Conservation (phyloP, 75 land plant species). For the Cryptomeria japonica region DNA sequence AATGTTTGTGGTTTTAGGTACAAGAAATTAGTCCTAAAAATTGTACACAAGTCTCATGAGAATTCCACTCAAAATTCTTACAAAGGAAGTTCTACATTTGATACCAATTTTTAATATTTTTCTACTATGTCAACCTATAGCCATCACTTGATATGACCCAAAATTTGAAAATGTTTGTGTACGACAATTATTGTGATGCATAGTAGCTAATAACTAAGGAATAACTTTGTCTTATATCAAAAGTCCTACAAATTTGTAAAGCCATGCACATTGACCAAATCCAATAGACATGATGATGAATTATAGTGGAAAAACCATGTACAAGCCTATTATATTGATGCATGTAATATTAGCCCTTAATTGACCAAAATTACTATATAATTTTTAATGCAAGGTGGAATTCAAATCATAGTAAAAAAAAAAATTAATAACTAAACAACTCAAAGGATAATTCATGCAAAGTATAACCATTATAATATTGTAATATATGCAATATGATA, state of each 20-base stretch:
- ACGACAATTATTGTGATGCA: background rate
- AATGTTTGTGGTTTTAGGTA: background rate
- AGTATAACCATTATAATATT: too few species aligned
- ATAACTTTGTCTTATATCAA: background rate
- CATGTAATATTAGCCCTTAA: too few species aligned
- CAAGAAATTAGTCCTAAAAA: background rate
- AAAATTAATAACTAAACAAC: too few species aligned
- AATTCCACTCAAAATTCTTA: background rate
- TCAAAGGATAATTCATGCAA: too few species aligned
- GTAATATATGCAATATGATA: too few species aligned
- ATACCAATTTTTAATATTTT: background rate
- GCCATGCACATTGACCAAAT: background rate
- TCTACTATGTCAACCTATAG: background rate
- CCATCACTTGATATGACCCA: background rate
- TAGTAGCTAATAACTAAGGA: background rate
- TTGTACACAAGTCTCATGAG: background rate
- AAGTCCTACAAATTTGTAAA: background rate
- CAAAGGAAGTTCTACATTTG: background rate
- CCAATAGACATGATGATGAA: background rate
- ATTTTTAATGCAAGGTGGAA: too few species aligned
- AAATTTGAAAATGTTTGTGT: background rate
- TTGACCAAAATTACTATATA: too few species aligned
- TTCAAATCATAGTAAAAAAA: too few species aligned
- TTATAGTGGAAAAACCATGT: too few species aligned
- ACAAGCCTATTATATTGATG: too few species aligned